Evolutionary conservation across 805 yeast genomes (phyloP), one percentile per base, ranked within the genome.

Genomic region (Cyberlindnera misumaiensis): DNA sequence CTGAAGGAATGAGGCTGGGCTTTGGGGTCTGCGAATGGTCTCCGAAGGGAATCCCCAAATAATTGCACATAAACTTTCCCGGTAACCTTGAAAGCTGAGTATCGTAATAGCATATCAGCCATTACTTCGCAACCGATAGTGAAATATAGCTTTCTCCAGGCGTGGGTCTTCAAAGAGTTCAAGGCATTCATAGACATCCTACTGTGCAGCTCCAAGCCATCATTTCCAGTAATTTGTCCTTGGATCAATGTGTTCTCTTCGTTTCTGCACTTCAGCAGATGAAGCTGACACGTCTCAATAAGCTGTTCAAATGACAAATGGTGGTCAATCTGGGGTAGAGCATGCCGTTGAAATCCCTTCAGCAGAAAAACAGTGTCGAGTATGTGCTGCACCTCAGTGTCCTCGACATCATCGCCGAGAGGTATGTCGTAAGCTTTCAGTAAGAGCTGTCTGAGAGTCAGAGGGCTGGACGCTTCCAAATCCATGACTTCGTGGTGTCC

Each of bases 281-380:
- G 53, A 3, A 44, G 42, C 1, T 74, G 48, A n/a, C 75, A 44
- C 7, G 51, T 39, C 42, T 75, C 77, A 4, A 78, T 49, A 4
- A 69, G 50, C 16, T 65, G 68, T 11, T 52, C 40, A 50, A 65
- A 37, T 28, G 43, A 15, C 46, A 35, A 36, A 3, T 28, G 13
- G 11, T n/a, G 34, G n/a, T 34, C 30, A 4, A 34, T 20, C 8
- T 15, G 7, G 4, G 30, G 14, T 12, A 27, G 13, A 5, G 12
- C 4, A 12, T 15, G 16, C 5, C 12, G 17, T 12, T 28, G n/a
- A 25, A 16, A 34, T 12, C 30, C 26, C 30, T 27, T 5, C 11
- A n/a, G 2, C 7, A 34, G 12, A 15, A 15, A 34, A 7, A 27
- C 30, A 7, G 25, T 27, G 9, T 27, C 31, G 7, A 26, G 11